Percentiles rank a stretch among this genome's conserved stretches.
Conservation (phyloP, 2,329 filamentous ascomycete genomes). For the Pezicula rhizophila region DNA sequence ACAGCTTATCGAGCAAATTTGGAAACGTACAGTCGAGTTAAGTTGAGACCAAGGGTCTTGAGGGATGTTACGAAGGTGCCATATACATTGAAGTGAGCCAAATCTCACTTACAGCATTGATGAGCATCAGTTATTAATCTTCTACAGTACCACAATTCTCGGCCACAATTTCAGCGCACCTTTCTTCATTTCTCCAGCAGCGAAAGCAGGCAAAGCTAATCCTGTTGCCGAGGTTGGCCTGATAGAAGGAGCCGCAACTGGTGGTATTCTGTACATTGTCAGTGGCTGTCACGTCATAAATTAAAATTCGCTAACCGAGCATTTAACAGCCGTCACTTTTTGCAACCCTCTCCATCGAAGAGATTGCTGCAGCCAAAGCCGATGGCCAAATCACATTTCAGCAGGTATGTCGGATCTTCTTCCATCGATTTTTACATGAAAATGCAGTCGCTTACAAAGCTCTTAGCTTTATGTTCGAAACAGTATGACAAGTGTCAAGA, state of each 20-base stretch:
- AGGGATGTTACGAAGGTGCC: constrained; percentile 40
- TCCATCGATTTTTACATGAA: not conserved
- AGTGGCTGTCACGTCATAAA: not conserved
- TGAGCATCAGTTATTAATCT: not conserved
- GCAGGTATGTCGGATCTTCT: constrained; percentile 5
- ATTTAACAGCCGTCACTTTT: constrained; percentile 5
- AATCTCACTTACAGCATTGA: constrained; percentile 4
- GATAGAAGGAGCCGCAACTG: constrained; percentile 27
- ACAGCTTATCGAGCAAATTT: constrained; percentile 50
- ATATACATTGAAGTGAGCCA: constrained; percentile 29
- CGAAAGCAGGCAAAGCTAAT: constrained; percentile 27
- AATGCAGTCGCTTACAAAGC: constrained; percentile 4
- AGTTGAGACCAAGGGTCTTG: constrained; percentile 42
- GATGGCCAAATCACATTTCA: constrained; percentile 15
- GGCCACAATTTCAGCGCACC: constrained; percentile 31
- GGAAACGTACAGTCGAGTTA: constrained; percentile 44
- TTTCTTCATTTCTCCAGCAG: constrained; percentile 32
- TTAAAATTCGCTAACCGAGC: not conserved
- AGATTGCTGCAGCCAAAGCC: constrained; percentile 9
- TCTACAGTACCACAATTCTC: constrained; percentile 17
- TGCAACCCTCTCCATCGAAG: constrained; percentile 8
- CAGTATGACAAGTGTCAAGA: not conserved
- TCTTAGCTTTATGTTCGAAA: constrained; percentile 6
- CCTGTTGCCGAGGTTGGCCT: constrained; percentile 29
- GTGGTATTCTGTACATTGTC: constrained; percentile 11